Conservation (phyloP, 495 filamentous ascomycete genomes). For the Aspergillus steynii region DNA sequence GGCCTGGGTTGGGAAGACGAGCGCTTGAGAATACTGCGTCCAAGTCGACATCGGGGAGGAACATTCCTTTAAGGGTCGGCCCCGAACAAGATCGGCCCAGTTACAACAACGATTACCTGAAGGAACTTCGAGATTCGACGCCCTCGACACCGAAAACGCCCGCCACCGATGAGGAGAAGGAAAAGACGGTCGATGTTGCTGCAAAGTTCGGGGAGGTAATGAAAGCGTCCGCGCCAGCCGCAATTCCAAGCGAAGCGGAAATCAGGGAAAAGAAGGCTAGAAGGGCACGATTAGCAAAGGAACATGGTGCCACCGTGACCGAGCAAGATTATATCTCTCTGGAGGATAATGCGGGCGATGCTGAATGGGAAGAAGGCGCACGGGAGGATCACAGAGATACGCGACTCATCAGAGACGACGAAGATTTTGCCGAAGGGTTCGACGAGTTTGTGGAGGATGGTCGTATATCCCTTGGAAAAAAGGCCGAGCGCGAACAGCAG, state of each 20-base stretch:
- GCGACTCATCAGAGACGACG: constrained; percentile 81
- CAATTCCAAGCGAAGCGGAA: constrained; percentile 82
- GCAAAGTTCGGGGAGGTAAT: constrained; percentile 62
- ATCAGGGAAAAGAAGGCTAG: constrained; percentile 91
- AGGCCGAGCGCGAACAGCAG: constrained; percentile 75
- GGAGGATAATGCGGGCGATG: constrained; percentile 55
- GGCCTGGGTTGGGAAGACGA: constrained; percentile 65
- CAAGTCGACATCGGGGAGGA: constrained; percentile 46
- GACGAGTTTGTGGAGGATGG: constrained; percentile 90
- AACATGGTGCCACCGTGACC: constrained; percentile 65
- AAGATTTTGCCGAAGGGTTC: constrained; percentile 93
- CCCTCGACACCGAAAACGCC: constrained; percentile 69
- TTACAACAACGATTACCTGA: constrained; percentile 85
- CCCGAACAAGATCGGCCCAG: constrained; percentile 71
- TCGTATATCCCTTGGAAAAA: constrained; percentile 71
- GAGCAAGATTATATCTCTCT: constrained; percentile 81
- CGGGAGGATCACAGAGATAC: constrained; percentile 53
- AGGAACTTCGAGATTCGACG: constrained; percentile 79
- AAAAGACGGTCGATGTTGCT: constrained; percentile 64
- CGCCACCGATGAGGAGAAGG: constrained; percentile 50
- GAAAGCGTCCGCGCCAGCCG: constrained; percentile 33
- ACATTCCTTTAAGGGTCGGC: constrained; percentile 55
- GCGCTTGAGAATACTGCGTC: constrained; percentile 71
- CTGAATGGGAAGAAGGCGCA: constrained; percentile 45
- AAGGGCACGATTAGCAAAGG: constrained; percentile 73